These are phyloP conservation scores for Litchi chinensis DNA, from an alignment of 345 rosid genomes.

Conservation along the genomic window DNA sequence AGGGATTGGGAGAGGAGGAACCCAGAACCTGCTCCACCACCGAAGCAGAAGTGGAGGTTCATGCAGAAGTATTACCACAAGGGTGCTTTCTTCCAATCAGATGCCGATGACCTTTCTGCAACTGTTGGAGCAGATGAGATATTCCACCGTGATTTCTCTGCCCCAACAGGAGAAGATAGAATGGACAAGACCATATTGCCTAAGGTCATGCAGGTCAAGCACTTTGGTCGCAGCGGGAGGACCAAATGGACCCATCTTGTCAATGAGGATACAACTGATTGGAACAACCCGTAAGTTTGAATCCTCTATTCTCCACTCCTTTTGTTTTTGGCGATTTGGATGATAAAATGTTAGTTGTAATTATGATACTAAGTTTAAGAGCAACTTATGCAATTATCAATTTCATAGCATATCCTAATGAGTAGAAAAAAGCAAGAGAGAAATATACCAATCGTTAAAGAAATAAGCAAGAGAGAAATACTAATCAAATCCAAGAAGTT, in stretches of 20 bases:
- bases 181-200: constrained; percentile 74
- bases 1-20: constrained; percentile 86
- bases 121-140: neutral
- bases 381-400: too few relatives aligned
- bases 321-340: too few relatives aligned
- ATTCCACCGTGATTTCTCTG: constrained; percentile 60
- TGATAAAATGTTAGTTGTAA: too few relatives aligned
- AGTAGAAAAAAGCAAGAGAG: too few relatives aligned
- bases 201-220: constrained; percentile 79
- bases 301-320: neutral
- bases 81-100: constrained; percentile 69
- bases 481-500: too few relatives aligned
- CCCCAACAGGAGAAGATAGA: constrained; percentile 82
- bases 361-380: too few relatives aligned
- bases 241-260: constrained; percentile 93
- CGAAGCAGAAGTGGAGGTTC: constrained; percentile 74
- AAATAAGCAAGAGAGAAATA: too few relatives aligned
- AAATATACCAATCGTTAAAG: too few relatives aligned
- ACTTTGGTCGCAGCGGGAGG: constrained; percentile 84
- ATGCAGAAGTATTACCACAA: constrained; percentile 84
- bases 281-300: constrained; percentile 74
- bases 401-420: too few relatives aligned
- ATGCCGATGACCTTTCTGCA: constrained; percentile 30
- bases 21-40: constrained; percentile 52
- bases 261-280: constrained; percentile 77